phyloP scores from a whole-genome alignment of 202 grass and related monocot genomes.

The Panicum hallii region DNA sequence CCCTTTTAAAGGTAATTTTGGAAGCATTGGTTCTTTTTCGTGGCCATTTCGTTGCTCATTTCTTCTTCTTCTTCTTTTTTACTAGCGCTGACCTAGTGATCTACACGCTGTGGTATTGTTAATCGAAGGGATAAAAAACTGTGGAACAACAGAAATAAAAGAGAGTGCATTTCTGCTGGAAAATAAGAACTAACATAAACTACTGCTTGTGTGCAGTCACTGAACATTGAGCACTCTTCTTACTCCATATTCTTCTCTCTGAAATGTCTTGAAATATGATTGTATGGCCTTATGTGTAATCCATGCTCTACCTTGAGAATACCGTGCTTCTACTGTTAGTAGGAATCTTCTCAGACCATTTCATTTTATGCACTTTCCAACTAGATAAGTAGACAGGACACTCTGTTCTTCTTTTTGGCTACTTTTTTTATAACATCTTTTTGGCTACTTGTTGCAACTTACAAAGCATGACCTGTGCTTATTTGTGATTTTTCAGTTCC shows the following conservation, averaged over 20 bases:
- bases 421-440: too few species aligned
- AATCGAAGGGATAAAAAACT: slow-evolving; percentile 15
- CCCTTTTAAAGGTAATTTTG: slow-evolving; percentile 75
- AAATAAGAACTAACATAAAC: neutral
- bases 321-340: neutral
- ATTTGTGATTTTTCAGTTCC: slow-evolving; percentile 65
- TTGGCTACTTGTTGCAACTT: neutral
- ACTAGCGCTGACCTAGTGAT: neutral
- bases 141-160: neutral
- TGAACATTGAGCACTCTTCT: neutral
- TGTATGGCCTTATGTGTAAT: neutral
- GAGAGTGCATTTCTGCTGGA: slow-evolving; percentile 1
- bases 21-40: slow-evolving; percentile 4
- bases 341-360: slow-evolving; percentile 12
- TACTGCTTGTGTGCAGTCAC: slow-evolving; percentile 8
- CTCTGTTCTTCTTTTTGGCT: neutral
- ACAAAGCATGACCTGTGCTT: slow-evolving; percentile 37
- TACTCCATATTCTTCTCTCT: slow-evolving; percentile 9
- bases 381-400: neutral
- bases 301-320: neutral
- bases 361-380: slow-evolving; percentile 8
- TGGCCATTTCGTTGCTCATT: neutral
- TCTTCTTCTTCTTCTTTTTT: neutral
- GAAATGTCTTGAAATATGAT: slow-evolving; percentile 8
- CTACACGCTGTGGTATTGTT: neutral